A percentile compares a stretch with the other conserved stretches of the same genome.
These are phyloP conservation scores for Ascoidea asiatica DNA, from an alignment of 805 yeast species.

Conservation along the genomic window DNA sequence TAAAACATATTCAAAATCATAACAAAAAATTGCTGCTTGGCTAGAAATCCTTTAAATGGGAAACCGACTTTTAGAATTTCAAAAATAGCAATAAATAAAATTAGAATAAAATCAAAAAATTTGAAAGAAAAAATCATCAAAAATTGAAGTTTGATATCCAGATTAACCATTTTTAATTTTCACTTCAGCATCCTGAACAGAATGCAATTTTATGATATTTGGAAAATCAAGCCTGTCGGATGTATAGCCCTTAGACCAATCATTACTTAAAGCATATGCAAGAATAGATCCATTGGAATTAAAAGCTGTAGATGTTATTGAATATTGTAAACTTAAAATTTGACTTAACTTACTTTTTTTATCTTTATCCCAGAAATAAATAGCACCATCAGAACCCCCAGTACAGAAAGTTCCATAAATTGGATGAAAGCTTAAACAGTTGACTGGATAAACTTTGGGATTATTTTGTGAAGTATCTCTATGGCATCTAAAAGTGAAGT, in stretches of 20 bases:
- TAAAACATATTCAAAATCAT: no score
- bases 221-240: conserved; percentile 67
- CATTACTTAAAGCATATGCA: conserved; percentile 89
- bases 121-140: no score
- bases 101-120: no score
- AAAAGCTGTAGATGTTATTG: conserved; percentile 69
- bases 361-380: conserved; percentile 94
- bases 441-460: conserved; percentile 63
- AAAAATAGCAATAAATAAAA: no score
- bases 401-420: conserved; percentile 83
- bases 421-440: conserved; percentile 79
- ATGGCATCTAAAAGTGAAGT: conserved; percentile 92
- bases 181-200: conserved; percentile 76
- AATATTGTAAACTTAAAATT: conserved; percentile 50
- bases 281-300: conserved; percentile 72
- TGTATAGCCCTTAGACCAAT: conserved; percentile 88
- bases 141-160: no score
- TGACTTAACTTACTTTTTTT: conserved; percentile 77
- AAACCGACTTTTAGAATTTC: no score
- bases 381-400: conserved; percentile 89
- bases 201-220: conserved; percentile 67
- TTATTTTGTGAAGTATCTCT: conserved; percentile 56
- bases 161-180: conserved; percentile 27
- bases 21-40: no score
- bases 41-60: no score